A percentile compares a stretch with the other conserved stretches of the same genome.
Conservation (phyloP, 1,139 yeast species). For the Saccharomyces hybrid region DNA sequence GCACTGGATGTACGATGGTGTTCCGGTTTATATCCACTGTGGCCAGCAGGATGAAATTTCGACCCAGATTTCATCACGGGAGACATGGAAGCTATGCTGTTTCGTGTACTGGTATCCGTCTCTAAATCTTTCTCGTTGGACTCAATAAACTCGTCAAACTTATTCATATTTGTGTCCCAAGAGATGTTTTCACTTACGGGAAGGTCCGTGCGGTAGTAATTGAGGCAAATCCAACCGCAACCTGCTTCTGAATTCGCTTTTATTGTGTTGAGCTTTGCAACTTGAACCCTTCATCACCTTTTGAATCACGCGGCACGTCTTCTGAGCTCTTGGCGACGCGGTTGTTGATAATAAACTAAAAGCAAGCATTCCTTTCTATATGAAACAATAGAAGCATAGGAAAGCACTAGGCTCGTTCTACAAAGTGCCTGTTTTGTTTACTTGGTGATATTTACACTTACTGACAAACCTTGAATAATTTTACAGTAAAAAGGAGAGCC, state of each 20-base stretch:
- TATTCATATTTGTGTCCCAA: conserved; percentile 11
- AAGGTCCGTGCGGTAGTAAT: background rate
- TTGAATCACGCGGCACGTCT: background rate
- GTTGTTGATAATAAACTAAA: background rate
- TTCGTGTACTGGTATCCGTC: conserved; percentile 22
- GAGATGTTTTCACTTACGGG: background rate
- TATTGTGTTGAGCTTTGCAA: background rate
- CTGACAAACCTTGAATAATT: background rate
- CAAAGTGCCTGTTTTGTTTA: background rate
- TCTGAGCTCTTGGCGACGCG: background rate
- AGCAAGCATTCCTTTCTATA: background rate
- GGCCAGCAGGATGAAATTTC: background rate
- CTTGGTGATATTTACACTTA: background rate
- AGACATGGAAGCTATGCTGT: conserved; percentile 5
- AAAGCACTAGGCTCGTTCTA: background rate
- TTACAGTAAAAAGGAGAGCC: background rate
- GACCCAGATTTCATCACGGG: background rate
- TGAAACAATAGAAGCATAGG: background rate
- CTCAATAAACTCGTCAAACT: conserved; percentile 25
- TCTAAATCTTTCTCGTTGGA: conserved; percentile 19
- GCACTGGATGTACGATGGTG: background rate
- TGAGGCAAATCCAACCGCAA: background rate
- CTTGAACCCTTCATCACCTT: background rate
- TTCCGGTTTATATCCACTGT: background rate
- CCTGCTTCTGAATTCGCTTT: background rate